Conservation (phyloP, 768 basidiomycete species). For the Trametes villosa region DNA sequence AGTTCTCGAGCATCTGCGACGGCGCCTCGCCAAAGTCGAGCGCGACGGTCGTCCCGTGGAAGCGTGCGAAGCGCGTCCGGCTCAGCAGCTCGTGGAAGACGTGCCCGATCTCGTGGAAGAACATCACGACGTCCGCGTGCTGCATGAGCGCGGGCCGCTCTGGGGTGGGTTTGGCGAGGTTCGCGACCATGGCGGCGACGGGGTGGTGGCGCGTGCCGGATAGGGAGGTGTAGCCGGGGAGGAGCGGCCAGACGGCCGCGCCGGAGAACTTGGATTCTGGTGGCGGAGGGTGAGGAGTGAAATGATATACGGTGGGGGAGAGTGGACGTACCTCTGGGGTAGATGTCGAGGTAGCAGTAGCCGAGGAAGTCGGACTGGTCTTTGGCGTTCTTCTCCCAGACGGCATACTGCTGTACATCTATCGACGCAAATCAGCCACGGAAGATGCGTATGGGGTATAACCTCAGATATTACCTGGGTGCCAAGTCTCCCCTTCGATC, state of each 20-base stretch:
- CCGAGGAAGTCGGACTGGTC: constrained; percentile 79
- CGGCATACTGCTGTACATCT: constrained; percentile 84
- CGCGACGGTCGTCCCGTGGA: constrained; percentile 68
- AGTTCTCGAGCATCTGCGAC: constrained; percentile 92
- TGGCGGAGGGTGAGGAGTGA: neutral
- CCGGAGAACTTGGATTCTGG: constrained; percentile 80
- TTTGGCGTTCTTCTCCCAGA: constrained; percentile 80
- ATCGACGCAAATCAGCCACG: neutral
- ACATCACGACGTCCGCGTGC: constrained; percentile 85
- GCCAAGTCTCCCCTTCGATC: constrained; percentile 72
- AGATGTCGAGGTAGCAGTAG: constrained; percentile 86
- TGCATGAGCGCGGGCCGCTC: constrained; percentile 82
- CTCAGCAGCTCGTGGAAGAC: constrained; percentile 60
- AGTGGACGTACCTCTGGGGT: constrained; percentile 66
- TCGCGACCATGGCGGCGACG: constrained; percentile 85
- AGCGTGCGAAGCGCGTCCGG: constrained; percentile 71
- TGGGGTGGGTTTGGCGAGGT: constrained; percentile 82
- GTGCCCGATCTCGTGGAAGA: constrained; percentile 87
- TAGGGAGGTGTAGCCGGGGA: constrained; percentile 61
- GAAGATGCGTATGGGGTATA: no score
- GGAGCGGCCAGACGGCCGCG: constrained; percentile 82
- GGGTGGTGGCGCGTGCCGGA: constrained; percentile 73
- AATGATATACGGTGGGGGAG: neutral
- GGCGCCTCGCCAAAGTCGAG: constrained; percentile 89
- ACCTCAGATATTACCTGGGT: constrained; percentile 58